Base-by-base conservation (phyloP, 148 eudicot genomes). In the Hydrangea macrophylla region DNA sequence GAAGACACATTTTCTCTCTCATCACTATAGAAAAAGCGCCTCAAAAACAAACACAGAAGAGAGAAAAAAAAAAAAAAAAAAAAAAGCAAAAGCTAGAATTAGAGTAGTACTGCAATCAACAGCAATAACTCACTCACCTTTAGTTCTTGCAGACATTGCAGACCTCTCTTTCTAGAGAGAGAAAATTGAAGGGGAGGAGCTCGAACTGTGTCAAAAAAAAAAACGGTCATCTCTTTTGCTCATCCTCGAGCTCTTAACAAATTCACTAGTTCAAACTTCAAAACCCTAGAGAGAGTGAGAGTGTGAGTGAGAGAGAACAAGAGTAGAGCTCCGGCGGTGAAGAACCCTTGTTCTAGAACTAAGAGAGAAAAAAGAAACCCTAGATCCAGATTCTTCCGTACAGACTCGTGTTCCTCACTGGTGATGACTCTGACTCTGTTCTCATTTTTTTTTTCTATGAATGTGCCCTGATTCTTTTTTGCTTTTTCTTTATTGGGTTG, bases 11-110 rank as follows among this genome's bases (percentile, higher is more conserved):
- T 58, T 31, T 45, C 2, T 58, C 26, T 59, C 6, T 59, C 50
- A 50, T 48, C 71, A 39, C 71, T 60, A 40, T 53, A 28, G 40
- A 67, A 51, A 73, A 73, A 67, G 77, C 32, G 62, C 45, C 44
- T 9, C 26, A 26, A 6, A 53, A 27, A 54, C 32, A 48, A 17
- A 58, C 26, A 25, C 48, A 39, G 15, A 37, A 60, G 50, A 48
- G 53, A 36, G 23, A 12, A 53, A 20, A 22, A 32, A 31, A 26
- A 22, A n/a, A 37, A 28, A 5, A 23, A 24, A n/a, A 64, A 36
- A 36, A 54, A 66, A 66, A 66, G 70, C 70, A 53, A 54, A 66
- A 53, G 60, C 37, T 18, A 26, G 8, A 42, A 30, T 11, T 24
- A 40, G 66, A 40, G 39, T 20, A 31, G n/a, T 33, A 0, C 28